Evolutionary conservation across 306 rosid species (phyloP), one percentile per base, ranked within the genome.

Genomic region (Vachellia pachyceras): DNA sequence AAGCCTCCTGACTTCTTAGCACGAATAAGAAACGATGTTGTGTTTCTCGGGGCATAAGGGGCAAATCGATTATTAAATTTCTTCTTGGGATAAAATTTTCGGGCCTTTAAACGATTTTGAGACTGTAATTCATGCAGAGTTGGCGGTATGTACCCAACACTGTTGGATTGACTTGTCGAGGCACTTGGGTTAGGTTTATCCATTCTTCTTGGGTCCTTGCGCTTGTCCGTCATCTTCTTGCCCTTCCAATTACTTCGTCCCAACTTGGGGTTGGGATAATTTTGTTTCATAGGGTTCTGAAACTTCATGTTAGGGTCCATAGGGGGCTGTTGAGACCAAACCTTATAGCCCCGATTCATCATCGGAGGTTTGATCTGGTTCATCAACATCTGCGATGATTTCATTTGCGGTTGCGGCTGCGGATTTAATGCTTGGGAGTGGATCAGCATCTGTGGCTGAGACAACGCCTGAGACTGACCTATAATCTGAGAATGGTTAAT

Each of bases 41-140:
- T 95, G 73, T 95, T 95, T 84, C 99, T 91, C 39, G 98, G 98
- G 5, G 98, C 98, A 55, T 89, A 95, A 61, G 98, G 98, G 18
- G 97, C 97, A 77, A 94, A 94, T 76, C 97, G 86, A 55, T 64
- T 87, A 79, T 89, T 90, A 64, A 87, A 92, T 83, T 90, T 95
- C 91, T 95, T 95, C 84, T 95, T 95, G 4, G 97, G 92, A 69
- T 90, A 92, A 72, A 95, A 95, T 85, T 92, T 91, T 10, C 95
- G 87, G 0, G 97, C 97, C 74, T 95, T 92, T 12, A 90, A 80
- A n/a, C 98, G 93, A 85, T 94, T 91, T 73, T 93, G 97, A 10
- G 94, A 92, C 85, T 95, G 97, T 85, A 93, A 83, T 73, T 92
- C 97, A 7, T 95, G 84, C 52, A 92, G 91, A 73, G 93, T 84